Base-by-base conservation (phyloP, 2,329 filamentous ascomycete species). In the Fusarium sp. region DNA sequence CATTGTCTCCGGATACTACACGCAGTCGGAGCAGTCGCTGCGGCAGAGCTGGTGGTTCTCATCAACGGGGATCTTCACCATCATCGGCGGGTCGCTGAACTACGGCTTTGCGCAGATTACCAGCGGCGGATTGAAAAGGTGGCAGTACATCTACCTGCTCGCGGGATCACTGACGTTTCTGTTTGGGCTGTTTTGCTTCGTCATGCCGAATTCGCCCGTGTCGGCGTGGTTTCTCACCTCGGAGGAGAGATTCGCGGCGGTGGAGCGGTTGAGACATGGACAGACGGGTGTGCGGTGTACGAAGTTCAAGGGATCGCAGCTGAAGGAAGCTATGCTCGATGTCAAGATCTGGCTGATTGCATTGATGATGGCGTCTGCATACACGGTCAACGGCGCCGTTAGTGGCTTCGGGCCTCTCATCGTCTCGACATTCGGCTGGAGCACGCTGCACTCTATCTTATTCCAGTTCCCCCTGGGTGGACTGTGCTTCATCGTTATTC, bases 401-500 rank as follows among this genome's bases (percentile, higher is more conserved):
- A 86, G 84, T 35, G 90, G 90, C 1, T 92, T 92, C 72, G 90
- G 90, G 0, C 90, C 90, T 0, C 79, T 92, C 2, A 92, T 92
- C 62, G 89, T 93, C 2, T 88, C 85, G 1, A 92, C 90, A 0
- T 92, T 92, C 73, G 90, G 90, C 56, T 92, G 85, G 78, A 83
- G 82, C 22, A 83, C 86, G 0, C 82, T 90, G 1, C 82, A 90
- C 32, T 86, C 89, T 0, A 92, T 94, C 61, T 82, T 93, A 0
- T 89, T 91, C 74, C 91, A 94, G 71, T 93, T 94, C 61, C 92
- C 92, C 0, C 83, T 93, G 0, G 91, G 91, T 2, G 89, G 80
- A 0, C 75, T 94, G n/a, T 90, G 88, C 71, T 84, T 90, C 62
- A 79, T 92, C 47, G 83, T 84, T 50, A 92, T 94, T 54, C 82